Percentiles rank a stretch among this genome's conserved stretches.
Conservation (phyloP, 805 yeast genomes). For the Candida broadrunensis region DNA sequence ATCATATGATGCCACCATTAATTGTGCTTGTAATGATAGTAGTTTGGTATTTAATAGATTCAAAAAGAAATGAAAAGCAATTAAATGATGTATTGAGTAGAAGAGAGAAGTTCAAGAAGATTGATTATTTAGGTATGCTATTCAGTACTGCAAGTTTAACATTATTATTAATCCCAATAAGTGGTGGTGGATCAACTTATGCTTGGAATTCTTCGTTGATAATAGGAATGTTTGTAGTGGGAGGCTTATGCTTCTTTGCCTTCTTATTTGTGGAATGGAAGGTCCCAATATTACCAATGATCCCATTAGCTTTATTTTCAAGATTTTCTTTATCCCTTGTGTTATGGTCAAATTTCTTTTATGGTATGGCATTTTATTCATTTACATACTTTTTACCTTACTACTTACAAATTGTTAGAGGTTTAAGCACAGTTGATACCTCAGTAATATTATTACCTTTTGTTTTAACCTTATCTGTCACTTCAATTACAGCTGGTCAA, state of each 20-base stretch:
- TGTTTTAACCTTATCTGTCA: constrained; percentile 28
- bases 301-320: constrained; percentile 40
- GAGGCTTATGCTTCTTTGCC: constrained; percentile 33
- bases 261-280: constrained; percentile 42
- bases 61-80: constrained; percentile 25
- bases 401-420: constrained; percentile 21
- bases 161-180: constrained; percentile 45
- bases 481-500: constrained; percentile 30
- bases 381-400: constrained; percentile 32
- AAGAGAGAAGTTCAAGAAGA: constrained; percentile 32
- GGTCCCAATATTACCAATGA: constrained; percentile 44
- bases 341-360: constrained; percentile 33
- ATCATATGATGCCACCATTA: constrained; percentile 45
- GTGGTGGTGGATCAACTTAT: constrained; percentile 52
- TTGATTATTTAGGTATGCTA: constrained; percentile 52
- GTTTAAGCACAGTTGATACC: constrained; percentile 33
- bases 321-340: constrained; percentile 32
- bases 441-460: constrained; percentile 30
- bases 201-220: constrained; percentile 57
- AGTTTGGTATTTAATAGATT: constrained; percentile 29
- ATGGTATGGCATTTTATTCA: constrained; percentile 28
- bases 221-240: constrained; percentile 47
- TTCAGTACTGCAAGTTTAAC: constrained; percentile 43
- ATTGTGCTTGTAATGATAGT: constrained; percentile 25
- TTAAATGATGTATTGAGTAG: constrained; percentile 19